phyloP scores from a whole-genome alignment of 129 eudicot species.

The Cynara cardunculus region DNA sequence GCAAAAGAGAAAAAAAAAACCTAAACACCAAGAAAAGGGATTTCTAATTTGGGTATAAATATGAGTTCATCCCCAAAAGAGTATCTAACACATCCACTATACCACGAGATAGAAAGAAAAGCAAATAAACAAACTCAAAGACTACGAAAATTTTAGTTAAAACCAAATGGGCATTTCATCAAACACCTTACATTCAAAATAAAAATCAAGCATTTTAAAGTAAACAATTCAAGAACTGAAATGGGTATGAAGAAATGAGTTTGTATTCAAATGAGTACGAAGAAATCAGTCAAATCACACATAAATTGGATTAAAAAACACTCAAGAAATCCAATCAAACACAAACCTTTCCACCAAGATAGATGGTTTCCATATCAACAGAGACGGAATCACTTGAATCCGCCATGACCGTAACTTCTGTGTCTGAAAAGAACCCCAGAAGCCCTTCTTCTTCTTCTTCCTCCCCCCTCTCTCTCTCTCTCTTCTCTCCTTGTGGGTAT shows the following conservation, averaged over 20 bases:
- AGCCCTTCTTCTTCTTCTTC: slow-evolving; percentile 23
- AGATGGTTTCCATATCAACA: slow-evolving; percentile 86
- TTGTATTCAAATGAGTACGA: neutral
- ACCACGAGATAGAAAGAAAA: neutral
- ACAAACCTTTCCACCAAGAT: slow-evolving; percentile 89
- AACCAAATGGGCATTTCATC: slow-evolving; percentile 19
- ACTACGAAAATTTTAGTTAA: neutral
- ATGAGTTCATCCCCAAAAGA: slow-evolving; percentile 21
- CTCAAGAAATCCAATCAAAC: neutral
- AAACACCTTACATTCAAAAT: slow-evolving; percentile 26
- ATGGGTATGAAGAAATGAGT: neutral
- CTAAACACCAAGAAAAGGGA: slow-evolving; percentile 10
- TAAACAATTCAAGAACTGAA: neutral
- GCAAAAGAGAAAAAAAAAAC: neutral
- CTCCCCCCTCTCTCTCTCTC: neutral
- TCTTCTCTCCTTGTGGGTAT: neutral
- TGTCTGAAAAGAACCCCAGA: slow-evolving; percentile 12
- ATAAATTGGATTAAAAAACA: neutral
- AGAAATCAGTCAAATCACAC: neutral
- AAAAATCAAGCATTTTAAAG: neutral
- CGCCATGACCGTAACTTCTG: slow-evolving; percentile 65
- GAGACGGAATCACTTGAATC: slow-evolving; percentile 76
- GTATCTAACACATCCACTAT: slow-evolving; percentile 11
- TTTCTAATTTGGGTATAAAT: slow-evolving; percentile 19
- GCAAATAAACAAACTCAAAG: neutral